Percentiles rank a stretch among this genome's conserved stretches.
Conservation (phyloP, 345 rosid genomes). For the Ailanthus altissimus region DNA sequence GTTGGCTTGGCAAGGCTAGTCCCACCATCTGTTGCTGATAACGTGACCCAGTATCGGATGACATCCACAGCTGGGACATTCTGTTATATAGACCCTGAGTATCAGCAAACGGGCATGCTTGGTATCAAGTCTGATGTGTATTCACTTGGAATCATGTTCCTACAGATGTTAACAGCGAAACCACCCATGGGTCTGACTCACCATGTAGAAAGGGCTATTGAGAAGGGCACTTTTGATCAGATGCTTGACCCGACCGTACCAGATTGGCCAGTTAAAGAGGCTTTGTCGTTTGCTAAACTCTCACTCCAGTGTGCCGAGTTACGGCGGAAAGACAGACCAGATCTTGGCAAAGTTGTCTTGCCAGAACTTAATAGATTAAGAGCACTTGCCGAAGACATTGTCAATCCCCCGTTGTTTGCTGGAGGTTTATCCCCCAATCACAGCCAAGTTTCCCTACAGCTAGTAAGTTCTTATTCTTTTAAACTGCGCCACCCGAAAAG, state of each 20-base stretch:
- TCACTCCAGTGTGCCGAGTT: conserved; percentile 73
- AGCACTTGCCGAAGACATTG: conserved; percentile 55
- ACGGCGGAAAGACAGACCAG: conserved; percentile 81
- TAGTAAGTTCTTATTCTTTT: conserved; percentile 25
- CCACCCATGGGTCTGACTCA: conserved; percentile 84
- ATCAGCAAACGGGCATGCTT: conserved; percentile 91
- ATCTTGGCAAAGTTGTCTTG: conserved; percentile 66
- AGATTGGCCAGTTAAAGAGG: conserved; percentile 82
- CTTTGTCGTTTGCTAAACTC: conserved; percentile 56
- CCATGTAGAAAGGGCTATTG: conserved; percentile 59
- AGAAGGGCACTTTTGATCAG: conserved; percentile 52
- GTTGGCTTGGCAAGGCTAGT: conserved; percentile 90
- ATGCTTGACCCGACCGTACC: conserved; percentile 66
- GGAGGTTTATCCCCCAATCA: conserved; percentile 27
- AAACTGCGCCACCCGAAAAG: no score
- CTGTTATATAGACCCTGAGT: conserved; percentile 92
- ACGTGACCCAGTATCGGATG: conserved; percentile 80
- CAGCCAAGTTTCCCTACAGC: conserved; percentile 40
- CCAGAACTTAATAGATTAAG: conserved; percentile 71
- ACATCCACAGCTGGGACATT: conserved; percentile 91
- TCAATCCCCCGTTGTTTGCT: conserved; percentile 25
- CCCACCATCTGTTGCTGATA: conserved; percentile 77
- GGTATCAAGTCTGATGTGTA: conserved; percentile 82
- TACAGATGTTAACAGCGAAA: conserved; percentile 71
- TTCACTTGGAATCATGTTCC: conserved; percentile 76